Evolutionary conservation across 257 asterid species (phyloP).

Genomic region (Rubia yunnanensis): DNA sequence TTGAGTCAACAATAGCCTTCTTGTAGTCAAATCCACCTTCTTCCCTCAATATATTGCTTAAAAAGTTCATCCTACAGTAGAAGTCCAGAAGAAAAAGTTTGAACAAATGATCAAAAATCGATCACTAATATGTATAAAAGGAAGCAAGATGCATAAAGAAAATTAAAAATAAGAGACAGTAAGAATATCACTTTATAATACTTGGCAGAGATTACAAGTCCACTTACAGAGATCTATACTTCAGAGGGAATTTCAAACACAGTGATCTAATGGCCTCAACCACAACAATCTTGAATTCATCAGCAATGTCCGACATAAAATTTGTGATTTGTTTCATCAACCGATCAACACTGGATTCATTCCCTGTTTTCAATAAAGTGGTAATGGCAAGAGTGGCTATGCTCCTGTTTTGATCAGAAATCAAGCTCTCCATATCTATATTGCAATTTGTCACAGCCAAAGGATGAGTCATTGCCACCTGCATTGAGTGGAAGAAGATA

Average conservation of each 20-base stretch:
- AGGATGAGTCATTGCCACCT: conserved; percentile 97
- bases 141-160: conserved; percentile 11
- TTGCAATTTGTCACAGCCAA: conserved; percentile 91
- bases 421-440: conserved; percentile 94
- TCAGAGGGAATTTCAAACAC: conserved; percentile 91
- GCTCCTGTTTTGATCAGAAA: conserved; percentile 89
- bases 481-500: conserved; percentile 18
- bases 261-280: conserved; percentile 90
- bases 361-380: conserved; percentile 89
- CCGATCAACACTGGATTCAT: conserved; percentile 89
- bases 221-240: conserved; percentile 89
- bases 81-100: conserved; percentile 1
- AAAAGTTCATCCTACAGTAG: conserved; percentile 72
- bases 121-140: neutral
- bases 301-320: conserved; percentile 96
- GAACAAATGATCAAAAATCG: neutral
- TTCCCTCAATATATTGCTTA: conserved; percentile 91
- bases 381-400: conserved; percentile 93
- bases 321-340: conserved; percentile 90
- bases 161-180: neutral
- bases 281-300: conserved; percentile 94
- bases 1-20: conserved; percentile 90
- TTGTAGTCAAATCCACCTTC: conserved; percentile 97
- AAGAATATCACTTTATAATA: conserved; percentile 5
- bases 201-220: conserved; percentile 9